Percentiles rank a stretch among this genome's conserved stretches.
Evolutionary conservation across 306 rosid genomes (phyloP).

Genomic region (Psophocarpus tetragonolobus): DNA sequence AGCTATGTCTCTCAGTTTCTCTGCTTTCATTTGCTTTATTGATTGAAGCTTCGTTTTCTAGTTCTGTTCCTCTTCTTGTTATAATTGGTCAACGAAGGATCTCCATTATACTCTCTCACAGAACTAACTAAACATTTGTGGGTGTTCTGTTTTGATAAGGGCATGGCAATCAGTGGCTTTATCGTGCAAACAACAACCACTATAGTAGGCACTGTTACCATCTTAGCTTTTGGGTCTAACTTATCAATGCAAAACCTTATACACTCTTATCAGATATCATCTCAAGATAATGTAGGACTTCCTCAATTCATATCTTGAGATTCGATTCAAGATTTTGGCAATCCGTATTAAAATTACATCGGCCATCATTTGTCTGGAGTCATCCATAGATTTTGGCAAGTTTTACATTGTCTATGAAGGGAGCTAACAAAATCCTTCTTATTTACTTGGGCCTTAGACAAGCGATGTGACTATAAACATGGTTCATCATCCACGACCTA

Average conservation of each 20-base stretch:
- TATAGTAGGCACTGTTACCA: too few relatives aligned
- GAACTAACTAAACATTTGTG: too few relatives aligned
- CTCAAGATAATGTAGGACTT: too few relatives aligned
- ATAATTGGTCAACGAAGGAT: too few relatives aligned
- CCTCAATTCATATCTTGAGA: slow-evolving; percentile 6
- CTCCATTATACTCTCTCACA: too few relatives aligned
- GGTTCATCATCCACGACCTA: background rate
- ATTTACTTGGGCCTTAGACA: background rate
- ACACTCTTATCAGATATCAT: background rate
- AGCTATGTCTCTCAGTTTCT: too few relatives aligned
- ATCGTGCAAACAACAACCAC: too few relatives aligned
- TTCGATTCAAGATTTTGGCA: background rate
- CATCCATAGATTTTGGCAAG: background rate
- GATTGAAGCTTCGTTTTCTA: too few relatives aligned
- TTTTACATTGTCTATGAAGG: background rate
- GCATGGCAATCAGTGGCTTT: too few relatives aligned
- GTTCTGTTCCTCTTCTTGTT: too few relatives aligned
- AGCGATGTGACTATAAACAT: background rate
- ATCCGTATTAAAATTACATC: background rate
- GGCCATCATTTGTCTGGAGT: background rate
- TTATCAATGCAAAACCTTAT: background rate
- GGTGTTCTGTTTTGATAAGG: too few relatives aligned
- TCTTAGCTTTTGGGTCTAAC: background rate
- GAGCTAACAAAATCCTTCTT: background rate
- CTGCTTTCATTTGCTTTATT: too few relatives aligned